Base-by-base conservation (phyloP, 441 rosid species). In the Euphorbia neoarborescens region DNA sequence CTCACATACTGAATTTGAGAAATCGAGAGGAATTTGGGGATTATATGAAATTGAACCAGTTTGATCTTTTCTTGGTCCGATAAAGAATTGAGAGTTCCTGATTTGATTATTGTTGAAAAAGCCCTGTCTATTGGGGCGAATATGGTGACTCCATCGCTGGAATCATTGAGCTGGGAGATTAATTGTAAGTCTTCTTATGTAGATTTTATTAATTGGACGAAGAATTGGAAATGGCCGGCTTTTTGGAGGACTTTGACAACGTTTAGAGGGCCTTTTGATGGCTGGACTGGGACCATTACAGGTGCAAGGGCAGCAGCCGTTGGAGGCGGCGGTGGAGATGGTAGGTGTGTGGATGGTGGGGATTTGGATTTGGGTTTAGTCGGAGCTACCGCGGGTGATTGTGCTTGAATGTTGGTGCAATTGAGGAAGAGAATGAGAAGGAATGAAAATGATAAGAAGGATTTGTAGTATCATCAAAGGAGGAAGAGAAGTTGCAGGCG, bases 1-100 rank as follows among this genome's bases (percentile, higher is more conserved):
- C 92, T 92, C n/a, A 87, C 81, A 0, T 94, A 90, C 74, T 89
- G 96, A 77, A 93, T 89, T 69, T 88, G 90, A 1, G 94, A 61
- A 28, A 81, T 62, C 0, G 97, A 78, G 7, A 90, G 62, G 65
- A 79, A 86, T 14, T 80, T 75, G 13, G 97, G 92, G 65, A 93
- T 65, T 5, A 86, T 81, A 14, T 89, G 97, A 63, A 85, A 90
- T 77, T 48, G 70, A 5, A 73, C 71, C 11, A 73, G 3, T 58
- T 66, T 58, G 35, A 61, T 66, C 53, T 73, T 73, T 50, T 73
- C 66, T 66, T 66, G 66, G 51, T 73, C 76, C 37, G 66, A 57
- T 17, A 73, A 7, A 4, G 76, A 34, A 25, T 73, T 73, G 0
- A 73, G 71, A 3, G 70, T 66, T 25, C 76, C 76, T 25, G 76